Evolutionary conservation across 805 yeast genomes (phyloP).

Genomic region (Starmera dryadoides): DNA sequence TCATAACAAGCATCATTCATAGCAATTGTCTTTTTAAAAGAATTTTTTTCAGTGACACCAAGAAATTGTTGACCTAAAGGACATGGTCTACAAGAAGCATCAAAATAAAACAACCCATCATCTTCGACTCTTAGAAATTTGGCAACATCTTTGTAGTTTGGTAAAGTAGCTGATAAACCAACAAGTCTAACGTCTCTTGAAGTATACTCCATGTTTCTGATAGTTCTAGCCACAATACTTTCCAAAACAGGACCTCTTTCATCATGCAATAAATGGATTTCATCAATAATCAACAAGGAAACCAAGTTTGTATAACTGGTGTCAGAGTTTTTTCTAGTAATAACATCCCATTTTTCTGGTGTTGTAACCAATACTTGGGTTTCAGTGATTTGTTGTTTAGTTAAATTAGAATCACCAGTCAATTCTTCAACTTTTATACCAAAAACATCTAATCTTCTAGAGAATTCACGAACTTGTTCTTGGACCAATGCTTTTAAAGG

Average conservation of each 20-base stretch:
- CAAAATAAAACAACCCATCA: slow-evolving; percentile 71
- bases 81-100: slow-evolving; percentile 81
- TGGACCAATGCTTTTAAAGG: slow-evolving; percentile 93
- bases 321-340: slow-evolving; percentile 76
- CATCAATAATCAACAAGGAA: slow-evolving; percentile 76
- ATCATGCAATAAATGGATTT: slow-evolving; percentile 87
- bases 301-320: slow-evolving; percentile 58
- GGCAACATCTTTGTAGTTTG: slow-evolving; percentile 85
- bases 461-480: slow-evolving; percentile 86
- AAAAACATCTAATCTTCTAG: slow-evolving; percentile 53
- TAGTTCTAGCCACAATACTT: slow-evolving; percentile 72
- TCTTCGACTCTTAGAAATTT: slow-evolving; percentile 62
- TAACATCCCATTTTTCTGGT: slow-evolving; percentile 97
- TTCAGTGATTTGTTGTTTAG: slow-evolving; percentile 65
- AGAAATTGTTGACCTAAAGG: slow-evolving; percentile 85
- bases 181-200: slow-evolving; percentile 57
- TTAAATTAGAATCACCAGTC: slow-evolving; percentile 82
- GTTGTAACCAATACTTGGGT: slow-evolving; percentile 88
- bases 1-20: slow-evolving; percentile 91
- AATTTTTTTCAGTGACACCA: slow-evolving; percentile 79
- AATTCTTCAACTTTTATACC: slow-evolving; percentile 77
- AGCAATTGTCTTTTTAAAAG: slow-evolving; percentile 69
- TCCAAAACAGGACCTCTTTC: slow-evolving; percentile 94
- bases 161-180: slow-evolving; percentile 89
- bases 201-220: slow-evolving; percentile 37